Evolutionary conservation across 2,329 filamentous ascomycete genomes (phyloP), one percentile per base, ranked within the genome.

Genomic region (Mycocentrospora acerina): DNA sequence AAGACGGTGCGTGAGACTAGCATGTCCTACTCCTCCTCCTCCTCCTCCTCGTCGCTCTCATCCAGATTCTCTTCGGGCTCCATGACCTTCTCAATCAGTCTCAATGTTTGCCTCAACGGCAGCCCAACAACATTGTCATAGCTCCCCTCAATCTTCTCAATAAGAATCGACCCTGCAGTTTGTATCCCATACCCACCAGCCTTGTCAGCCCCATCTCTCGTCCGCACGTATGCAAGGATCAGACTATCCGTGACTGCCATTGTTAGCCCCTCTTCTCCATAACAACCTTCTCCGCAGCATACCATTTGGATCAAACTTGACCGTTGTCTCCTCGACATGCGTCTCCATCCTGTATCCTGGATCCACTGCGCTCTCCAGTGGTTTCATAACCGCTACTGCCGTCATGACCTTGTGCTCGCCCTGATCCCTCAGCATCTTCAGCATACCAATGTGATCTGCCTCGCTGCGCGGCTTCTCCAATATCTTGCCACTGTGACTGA

Each of bases 131-230:
- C 93, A 67, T 97, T 97, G 73, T 98, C 93, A 58, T 89, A 88
- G 37, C 82, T 83, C 9, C 93, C 93, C 49, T 95, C 88, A 50
- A 98, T 86, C 67, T 79, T 85, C 66, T 96, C 90, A 10, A 98
- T 83, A 40, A 98, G 69, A 64, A 96, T 83, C 7, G 87, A 85
- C 2, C 88, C 93, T 9, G 91, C 74, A 0, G 91, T 93, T 69
- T 98, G 93, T 36, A 98, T 80, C 1, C 89, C 93, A 68, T 98
- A 98, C 0, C 93, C 93, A 2, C 93, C 93, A 0, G 93, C 93
- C 75, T 97, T 98, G 68, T 97, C 93, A 9, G 82, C 90, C 2
- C 93, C 93, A 73, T 98, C 93, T 38, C 91, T 78, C 15, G 91
- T 96, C 60, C 77, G 79, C 41, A 90, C 85, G 62, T 90, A 90